Conservation (phyloP, 2,329 filamentous ascomycete species). For the Passalora sequoiae region DNA sequence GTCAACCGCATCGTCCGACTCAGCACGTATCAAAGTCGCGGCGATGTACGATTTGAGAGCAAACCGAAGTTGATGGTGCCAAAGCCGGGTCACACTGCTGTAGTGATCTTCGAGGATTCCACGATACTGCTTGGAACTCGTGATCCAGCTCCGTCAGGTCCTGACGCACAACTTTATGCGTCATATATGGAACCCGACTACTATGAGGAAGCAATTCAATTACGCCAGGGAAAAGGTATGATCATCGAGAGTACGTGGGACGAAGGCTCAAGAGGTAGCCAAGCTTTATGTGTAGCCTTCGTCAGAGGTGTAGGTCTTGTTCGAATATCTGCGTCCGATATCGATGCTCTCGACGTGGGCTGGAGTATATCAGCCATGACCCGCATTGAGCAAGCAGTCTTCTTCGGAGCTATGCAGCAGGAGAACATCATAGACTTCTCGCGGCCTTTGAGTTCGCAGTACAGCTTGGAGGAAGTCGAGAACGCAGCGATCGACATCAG, state of each 20-base stretch:
- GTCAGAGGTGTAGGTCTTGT: conserved; percentile 55
- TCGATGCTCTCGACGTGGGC: conserved; percentile 52
- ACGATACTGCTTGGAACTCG: conserved; percentile 71
- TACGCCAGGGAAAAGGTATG: conserved; percentile 53
- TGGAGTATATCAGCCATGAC: conserved; percentile 68
- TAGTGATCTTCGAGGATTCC: conserved; percentile 72
- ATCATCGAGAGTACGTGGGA: conserved; percentile 47
- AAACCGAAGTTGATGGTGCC: conserved; percentile 69
- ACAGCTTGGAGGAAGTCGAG: conserved; percentile 65
- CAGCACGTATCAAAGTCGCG: conserved; percentile 48
- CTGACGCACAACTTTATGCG: conserved; percentile 68
- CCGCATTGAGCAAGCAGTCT: conserved; percentile 91
- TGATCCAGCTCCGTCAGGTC: conserved; percentile 57
- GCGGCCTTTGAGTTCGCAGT: conserved; percentile 57
- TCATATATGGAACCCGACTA: conserved; percentile 58
- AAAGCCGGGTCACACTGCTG: conserved; percentile 71
- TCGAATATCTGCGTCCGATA: conserved; percentile 49
- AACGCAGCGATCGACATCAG: conserved; percentile 74
- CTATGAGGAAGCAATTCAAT: conserved; percentile 83
- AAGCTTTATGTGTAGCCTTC: conserved; percentile 47
- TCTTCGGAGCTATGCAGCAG: conserved; percentile 68
- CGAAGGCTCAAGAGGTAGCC: conserved; percentile 40
- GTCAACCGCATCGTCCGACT: conserved; percentile 48
- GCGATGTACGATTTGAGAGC: conserved; percentile 11
- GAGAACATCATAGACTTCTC: conserved; percentile 87